Base-by-base conservation (phyloP, 2,329 filamentous ascomycete genomes). In the Paraphaeosphaeria sporulosa region DNA sequence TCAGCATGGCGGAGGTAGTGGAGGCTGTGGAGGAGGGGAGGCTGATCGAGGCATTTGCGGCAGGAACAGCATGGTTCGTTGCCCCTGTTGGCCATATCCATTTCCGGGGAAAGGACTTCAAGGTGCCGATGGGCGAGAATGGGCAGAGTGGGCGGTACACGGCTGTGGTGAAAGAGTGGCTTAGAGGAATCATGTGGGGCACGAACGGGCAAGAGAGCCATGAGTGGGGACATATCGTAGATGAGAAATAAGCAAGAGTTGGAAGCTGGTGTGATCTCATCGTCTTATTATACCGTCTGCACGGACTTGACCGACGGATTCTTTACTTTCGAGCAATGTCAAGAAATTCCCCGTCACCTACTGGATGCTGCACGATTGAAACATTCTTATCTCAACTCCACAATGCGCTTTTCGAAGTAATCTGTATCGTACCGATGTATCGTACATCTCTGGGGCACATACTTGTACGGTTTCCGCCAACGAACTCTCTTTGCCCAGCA, bases 11-110 rank as follows among this genome's bases (percentile, higher is more conserved):
- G 32, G 93, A 97, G 78, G 78, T 97, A 17, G 74, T 88, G 30
- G 86, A 90, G 73, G 93, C 93, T 1, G 81, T 87, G 27, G 80
- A 85, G 46, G 92, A 97, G 73, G 93, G 91, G 2, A 84, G 93
- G 2, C 78, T 97, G 46, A 76, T 97, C 10, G 94, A 97, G 81
- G 86, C 92, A 1, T 97, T 97, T 74, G 92, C 91, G 8, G 88
- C 91, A 36, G 94, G 94, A 19, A 97, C 94, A 63, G 94, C 94
- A 58, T 83, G 81, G 75, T 84, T 84, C 64, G 76, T 84, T 49
- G 78, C 81, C 3, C 81, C 82, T 0, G 76, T 84, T 15, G 75
- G 75, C 13, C 62, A 78, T 54, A 82, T 84, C 49, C 77, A 81
- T 58, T 84, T 80, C 74, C 74, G 78, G 21, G 78, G 79, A 13